phyloP scores from a whole-genome alignment of 2,329 filamentous ascomycete species.

The Tolypocladium cylindrosporum region DNA sequence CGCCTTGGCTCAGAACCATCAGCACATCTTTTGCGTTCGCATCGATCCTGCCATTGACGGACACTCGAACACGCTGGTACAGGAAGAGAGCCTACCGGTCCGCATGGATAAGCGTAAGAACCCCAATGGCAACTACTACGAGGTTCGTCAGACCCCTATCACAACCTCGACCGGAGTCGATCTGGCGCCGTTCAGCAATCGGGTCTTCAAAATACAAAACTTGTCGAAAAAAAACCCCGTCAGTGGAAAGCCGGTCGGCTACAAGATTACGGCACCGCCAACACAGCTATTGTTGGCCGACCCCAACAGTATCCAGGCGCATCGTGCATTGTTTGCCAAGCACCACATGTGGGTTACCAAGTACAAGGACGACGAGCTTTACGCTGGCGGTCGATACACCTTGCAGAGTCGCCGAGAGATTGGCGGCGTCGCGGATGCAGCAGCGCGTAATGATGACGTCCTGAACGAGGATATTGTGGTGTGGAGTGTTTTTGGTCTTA shows the following conservation, averaged over 20 bases:
- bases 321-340: conserved; percentile 29
- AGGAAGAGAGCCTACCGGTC: conserved; percentile 31
- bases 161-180: conserved; percentile 35
- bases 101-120: conserved; percentile 31
- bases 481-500: conserved; percentile 50
- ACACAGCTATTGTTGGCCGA: conserved; percentile 31
- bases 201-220: conserved; percentile 41
- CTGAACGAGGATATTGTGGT: conserved; percentile 42
- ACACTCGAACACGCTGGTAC: conserved; percentile 41
- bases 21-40: conserved; percentile 54
- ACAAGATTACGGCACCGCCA: conserved; percentile 32
- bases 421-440: conserved; percentile 27
- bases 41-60: conserved; percentile 56
- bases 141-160: conserved; percentile 33
- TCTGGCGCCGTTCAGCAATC: conserved; percentile 36
- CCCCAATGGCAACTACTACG: conserved; percentile 36
- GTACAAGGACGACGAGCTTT: conserved; percentile 34
- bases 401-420: conserved; percentile 28
- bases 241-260: conserved; percentile 35
- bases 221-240: conserved; percentile 28
- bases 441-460: conserved; percentile 33
- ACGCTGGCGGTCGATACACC: conserved; percentile 31
- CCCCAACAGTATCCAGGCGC: conserved; percentile 26
- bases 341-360: conserved; percentile 37
- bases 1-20: conserved; percentile 54